A percentile compares a stretch with the other conserved stretches of the same genome.
Conservation (phyloP, 169 alveolate species). For the Perkinsus olseni region DNA sequence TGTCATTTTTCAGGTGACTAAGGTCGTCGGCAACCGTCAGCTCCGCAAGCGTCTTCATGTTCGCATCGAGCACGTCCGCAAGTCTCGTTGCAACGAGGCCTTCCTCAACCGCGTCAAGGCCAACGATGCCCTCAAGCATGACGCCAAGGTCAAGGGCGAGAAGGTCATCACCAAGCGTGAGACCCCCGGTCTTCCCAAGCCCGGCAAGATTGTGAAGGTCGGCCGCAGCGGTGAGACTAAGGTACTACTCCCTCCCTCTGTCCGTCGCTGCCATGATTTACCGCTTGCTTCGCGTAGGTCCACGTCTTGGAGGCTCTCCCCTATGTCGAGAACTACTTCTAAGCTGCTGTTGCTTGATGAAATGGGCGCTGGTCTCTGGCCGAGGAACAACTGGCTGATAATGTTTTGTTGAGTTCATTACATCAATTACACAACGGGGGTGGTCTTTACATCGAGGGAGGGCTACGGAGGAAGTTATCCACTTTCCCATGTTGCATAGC, state of each 20-base stretch:
- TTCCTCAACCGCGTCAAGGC: constrained; percentile 85
- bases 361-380: neutral
- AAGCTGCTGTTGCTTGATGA: neutral
- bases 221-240: constrained; percentile 45
- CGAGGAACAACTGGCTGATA: neutral
- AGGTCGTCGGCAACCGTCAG: constrained; percentile 92
- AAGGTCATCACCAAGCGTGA: constrained; percentile 37
- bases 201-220: constrained; percentile 58
- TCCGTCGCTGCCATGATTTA: neutral
- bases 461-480: too few relatives aligned
- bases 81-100: constrained; percentile 91
- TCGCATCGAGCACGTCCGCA: constrained; percentile 93
- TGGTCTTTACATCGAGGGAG: too few relatives aligned
- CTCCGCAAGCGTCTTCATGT: constrained; percentile 91
- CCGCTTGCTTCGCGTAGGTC: neutral
- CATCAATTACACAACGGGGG: neutral
- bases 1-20: constrained; percentile 52
- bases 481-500: too few relatives aligned
- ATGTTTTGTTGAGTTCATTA: neutral
- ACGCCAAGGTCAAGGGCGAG: constrained; percentile 79
- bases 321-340: constrained; percentile 18
- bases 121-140: constrained; percentile 76
- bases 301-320: constrained; percentile 25
- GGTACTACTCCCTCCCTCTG: neutral
- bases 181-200: constrained; percentile 49